Conservation (phyloP, 2,329 filamentous ascomycete species). For the Penicillium sumatraense region DNA sequence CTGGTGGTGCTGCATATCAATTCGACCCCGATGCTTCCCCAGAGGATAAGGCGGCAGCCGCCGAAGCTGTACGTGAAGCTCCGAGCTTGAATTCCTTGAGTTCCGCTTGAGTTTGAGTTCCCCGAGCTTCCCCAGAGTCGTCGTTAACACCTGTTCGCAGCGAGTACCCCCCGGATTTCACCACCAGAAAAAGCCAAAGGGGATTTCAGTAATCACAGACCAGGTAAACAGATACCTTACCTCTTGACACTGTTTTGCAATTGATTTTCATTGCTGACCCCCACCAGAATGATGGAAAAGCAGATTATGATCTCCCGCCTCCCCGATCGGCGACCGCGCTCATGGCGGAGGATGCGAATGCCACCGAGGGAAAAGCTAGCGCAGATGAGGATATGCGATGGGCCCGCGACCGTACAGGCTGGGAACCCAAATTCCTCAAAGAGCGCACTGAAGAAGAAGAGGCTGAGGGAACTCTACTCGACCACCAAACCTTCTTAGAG, state of each 20-base stretch:
- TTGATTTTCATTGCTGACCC: slow-evolving; percentile 1
- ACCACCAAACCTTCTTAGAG: slow-evolving; percentile 89
- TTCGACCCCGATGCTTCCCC: slow-evolving; percentile 86
- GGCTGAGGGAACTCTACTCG: slow-evolving; percentile 69
- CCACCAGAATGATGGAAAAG: slow-evolving; percentile 65
- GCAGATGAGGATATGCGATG: slow-evolving; percentile 61
- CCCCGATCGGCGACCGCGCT: slow-evolving; percentile 62
- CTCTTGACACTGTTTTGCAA: too few species aligned
- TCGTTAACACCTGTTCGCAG: slow-evolving; percentile 45
- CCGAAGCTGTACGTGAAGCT: slow-evolving; percentile 67
- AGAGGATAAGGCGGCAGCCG: slow-evolving; percentile 82
- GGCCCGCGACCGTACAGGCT: slow-evolving; percentile 71
- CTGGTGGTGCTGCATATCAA: slow-evolving; percentile 77
- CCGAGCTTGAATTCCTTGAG: not conserved
- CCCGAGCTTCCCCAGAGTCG: not conserved
- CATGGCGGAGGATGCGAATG: slow-evolving; percentile 60
- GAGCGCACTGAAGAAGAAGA: slow-evolving; percentile 58
- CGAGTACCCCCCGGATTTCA: slow-evolving; percentile 68
- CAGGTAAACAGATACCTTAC: slow-evolving; percentile 53
- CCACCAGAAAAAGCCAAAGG: slow-evolving; percentile 49
- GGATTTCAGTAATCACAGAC: slow-evolving; percentile 71
- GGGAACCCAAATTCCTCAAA: slow-evolving; percentile 81
- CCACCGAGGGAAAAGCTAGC: slow-evolving; percentile 54
- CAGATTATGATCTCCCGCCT: slow-evolving; percentile 76
- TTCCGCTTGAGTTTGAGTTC: not conserved